Percentiles rank a stretch among this genome's conserved stretches.
phyloP scores from a whole-genome alignment of 2,329 filamentous ascomycete genomes.

The Achaetomium macrosporum region DNA sequence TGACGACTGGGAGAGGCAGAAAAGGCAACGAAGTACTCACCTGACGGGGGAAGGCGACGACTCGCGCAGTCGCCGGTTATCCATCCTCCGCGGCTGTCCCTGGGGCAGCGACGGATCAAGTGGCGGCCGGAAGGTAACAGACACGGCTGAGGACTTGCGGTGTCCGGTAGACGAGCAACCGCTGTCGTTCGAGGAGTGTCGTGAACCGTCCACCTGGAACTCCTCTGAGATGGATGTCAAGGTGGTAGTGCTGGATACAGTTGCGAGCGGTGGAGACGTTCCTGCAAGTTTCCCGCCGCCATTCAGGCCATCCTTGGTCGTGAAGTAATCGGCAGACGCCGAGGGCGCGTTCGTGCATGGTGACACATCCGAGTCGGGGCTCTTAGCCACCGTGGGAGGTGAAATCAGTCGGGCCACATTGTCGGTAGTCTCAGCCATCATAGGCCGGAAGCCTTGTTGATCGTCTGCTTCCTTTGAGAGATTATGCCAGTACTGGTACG shows the following conservation, averaged over 20 bases:
- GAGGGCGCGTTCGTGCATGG: conserved; percentile 32
- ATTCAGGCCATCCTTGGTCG: conserved; percentile 7
- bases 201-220: conserved; percentile 13
- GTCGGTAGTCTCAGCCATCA: conserved; percentile 19
- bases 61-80: conserved; percentile 37
- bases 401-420: conserved; percentile 20
- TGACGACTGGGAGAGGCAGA: not conserved
- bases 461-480: not conserved
- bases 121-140: conserved; percentile 42
- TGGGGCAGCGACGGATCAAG: conserved; percentile 43
- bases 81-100: conserved; percentile 41
- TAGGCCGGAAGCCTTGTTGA: conserved; percentile 10
- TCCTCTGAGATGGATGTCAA: conserved; percentile 19
- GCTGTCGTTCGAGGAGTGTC: conserved; percentile 29
- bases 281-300: conserved; percentile 7
- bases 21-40: conserved; percentile 32
- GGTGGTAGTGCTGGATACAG: conserved; percentile 24
- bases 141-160: conserved; percentile 43
- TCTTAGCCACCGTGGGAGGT: conserved; percentile 23
- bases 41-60: conserved; percentile 45
- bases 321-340: conserved; percentile 25
- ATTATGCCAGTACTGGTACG: conserved; percentile 34
- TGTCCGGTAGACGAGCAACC: conserved; percentile 31
- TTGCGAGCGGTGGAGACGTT: conserved; percentile 6
- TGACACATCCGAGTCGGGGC: conserved; percentile 40